Evolutionary conservation across 805 yeast species (phyloP).

Genomic region (Candida cerambycidarum): DNA sequence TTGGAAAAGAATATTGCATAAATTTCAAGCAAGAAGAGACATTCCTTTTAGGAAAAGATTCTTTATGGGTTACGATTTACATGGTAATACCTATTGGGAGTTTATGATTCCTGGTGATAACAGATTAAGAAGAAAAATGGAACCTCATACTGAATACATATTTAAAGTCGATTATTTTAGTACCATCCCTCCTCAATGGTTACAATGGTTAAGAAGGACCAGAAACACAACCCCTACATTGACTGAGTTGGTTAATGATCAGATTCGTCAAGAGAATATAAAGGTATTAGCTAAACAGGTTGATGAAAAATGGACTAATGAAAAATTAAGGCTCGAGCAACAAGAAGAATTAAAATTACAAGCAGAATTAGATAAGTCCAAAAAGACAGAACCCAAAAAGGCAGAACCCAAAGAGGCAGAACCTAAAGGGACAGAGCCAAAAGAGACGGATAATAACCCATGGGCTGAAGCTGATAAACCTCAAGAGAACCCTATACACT

Average conservation of each 20-base stretch:
- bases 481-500: constrained; percentile 33
- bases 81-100: constrained; percentile 87
- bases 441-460: constrained; percentile 22
- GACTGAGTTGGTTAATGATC: constrained; percentile 59
- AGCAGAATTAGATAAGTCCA: constrained; percentile 29
- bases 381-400: background rate
- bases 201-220: constrained; percentile 74
- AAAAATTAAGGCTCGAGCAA: constrained; percentile 33
- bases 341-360: constrained; percentile 31
- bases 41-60: constrained; percentile 70
- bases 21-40: constrained; percentile 59
- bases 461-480: constrained; percentile 37
- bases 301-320: constrained; percentile 41
- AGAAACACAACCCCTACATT: constrained; percentile 60
- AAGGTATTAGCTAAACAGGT: constrained; percentile 50
- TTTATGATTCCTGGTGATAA: constrained; percentile 54
- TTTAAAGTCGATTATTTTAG: constrained; percentile 59
- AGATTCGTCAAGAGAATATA: constrained; percentile 52
- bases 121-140: constrained; percentile 61
- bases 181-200: constrained; percentile 71
- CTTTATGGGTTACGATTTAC: constrained; percentile 76
- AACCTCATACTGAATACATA: constrained; percentile 48
- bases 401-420: constrained; percentile 3
- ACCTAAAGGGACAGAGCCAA: background rate
- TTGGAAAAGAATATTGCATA: constrained; percentile 49